Conservation (phyloP, 306 rosid species). For the Crotalaria pallida region DNA sequence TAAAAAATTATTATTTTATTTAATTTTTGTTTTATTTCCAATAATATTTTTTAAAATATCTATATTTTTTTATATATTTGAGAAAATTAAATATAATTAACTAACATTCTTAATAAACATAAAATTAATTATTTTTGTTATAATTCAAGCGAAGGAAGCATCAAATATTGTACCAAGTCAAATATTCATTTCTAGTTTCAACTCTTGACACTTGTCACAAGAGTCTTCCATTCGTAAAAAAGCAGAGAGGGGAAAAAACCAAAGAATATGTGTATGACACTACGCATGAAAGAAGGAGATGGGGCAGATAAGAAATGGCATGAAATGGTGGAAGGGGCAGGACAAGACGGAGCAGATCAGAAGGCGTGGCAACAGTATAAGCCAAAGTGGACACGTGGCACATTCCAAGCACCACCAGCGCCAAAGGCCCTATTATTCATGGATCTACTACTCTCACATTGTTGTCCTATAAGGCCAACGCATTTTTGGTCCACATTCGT, state of each 20-base stretch:
- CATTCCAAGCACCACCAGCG: background rate
- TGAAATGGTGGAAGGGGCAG: slow-evolving; percentile 24
- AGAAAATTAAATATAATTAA: no score
- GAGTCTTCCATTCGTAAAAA: no score
- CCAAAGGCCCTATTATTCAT: slow-evolving; percentile 12
- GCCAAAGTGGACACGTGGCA: slow-evolving; percentile 6
- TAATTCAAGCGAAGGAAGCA: no score
- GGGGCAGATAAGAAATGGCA: slow-evolving; percentile 11
- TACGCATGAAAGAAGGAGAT: background rate
- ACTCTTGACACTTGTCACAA: no score
- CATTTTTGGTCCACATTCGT: slow-evolving; percentile 28
- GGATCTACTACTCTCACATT: slow-evolving; percentile 17
- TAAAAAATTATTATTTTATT: no score
- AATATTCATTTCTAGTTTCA: no score
- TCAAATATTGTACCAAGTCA: no score
- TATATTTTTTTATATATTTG: no score
- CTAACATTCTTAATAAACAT: no score
- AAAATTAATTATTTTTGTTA: no score
- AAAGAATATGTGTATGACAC: background rate
- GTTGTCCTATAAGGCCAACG: slow-evolving; percentile 25
- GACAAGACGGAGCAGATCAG: slow-evolving; percentile 1
- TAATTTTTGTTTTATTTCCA: no score
- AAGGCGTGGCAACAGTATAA: slow-evolving; percentile 14
- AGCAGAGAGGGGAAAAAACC: background rate
- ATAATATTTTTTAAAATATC: no score